phyloP scores from a whole-genome alignment of 441 rosid species.

The Euphorbia corollata region DNA sequence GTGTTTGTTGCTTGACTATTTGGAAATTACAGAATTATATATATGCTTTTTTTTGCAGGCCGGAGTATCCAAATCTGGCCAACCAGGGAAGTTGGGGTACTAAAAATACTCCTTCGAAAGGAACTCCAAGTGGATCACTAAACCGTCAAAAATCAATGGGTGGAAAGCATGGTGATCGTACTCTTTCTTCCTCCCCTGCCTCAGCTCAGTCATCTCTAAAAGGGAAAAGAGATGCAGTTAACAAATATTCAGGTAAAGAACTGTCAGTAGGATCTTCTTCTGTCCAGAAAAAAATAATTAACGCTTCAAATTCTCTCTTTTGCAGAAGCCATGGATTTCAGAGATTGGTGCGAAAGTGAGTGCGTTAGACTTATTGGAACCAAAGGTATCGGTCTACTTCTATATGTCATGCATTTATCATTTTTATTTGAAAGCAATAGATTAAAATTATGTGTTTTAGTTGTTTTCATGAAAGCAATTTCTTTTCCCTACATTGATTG shows the following conservation, averaged over 20 bases:
- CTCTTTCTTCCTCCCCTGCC: conserved; percentile 50
- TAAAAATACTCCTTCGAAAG: conserved; percentile 57
- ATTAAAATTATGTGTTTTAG: neutral
- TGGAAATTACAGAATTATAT: neutral
- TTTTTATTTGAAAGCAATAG: neutral
- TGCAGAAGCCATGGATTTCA: conserved; percentile 92
- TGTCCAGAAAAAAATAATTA: conserved; percentile 3
- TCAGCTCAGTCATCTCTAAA: conserved; percentile 44
- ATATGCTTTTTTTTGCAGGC: conserved; percentile 32
- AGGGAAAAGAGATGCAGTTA: conserved; percentile 52
- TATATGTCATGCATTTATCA: neutral
- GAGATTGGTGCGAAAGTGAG: conserved; percentile 89
- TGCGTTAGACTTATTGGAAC: conserved; percentile 81
- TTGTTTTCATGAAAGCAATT: neutral
- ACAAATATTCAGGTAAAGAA: conserved; percentile 62
- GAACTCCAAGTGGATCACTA: conserved; percentile 40
- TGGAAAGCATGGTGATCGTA: conserved; percentile 40
- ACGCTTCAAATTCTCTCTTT: conserved; percentile 17
- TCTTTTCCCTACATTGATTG: conserved; percentile 2
- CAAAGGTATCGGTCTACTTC: conserved; percentile 42
- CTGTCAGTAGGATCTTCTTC: conserved; percentile 1
- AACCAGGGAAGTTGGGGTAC: conserved; percentile 67
- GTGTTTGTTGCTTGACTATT: neutral
- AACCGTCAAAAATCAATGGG: conserved; percentile 64
- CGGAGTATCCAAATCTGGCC: conserved; percentile 54